Percentiles rank a stretch among this genome's conserved stretches.
Conservation (phyloP, 1,284 basidiomycete species). For the Amylostereum areolatum region DNA sequence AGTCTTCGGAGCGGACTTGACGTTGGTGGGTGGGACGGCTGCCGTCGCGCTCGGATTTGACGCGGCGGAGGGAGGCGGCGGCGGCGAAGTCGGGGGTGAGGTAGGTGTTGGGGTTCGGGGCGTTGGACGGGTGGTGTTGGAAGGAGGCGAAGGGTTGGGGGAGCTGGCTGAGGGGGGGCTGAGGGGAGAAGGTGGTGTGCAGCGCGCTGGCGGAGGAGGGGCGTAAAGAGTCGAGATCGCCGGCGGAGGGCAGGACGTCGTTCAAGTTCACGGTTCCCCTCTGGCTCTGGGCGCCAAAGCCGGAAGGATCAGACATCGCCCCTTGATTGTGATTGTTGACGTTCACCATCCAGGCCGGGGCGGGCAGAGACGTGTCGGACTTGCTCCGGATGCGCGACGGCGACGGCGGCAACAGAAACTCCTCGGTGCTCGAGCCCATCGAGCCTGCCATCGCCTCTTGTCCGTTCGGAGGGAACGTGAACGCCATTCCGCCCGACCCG, state of each 20-base stretch:
- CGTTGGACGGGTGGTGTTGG: conserved; percentile 8
- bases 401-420: conserved; percentile 25
- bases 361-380: conserved; percentile 54
- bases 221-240: conserved; percentile 17
- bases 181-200: conserved; percentile 23
- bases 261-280: conserved; percentile 38
- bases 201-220: conserved; percentile 24
- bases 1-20: conserved; percentile 43
- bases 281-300: conserved; percentile 8
- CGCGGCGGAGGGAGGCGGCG: conserved; percentile 20
- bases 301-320: conserved; percentile 7
- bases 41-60: conserved; percentile 45
- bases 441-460: background rate
- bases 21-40: conserved; percentile 21
- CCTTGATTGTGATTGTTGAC: conserved; percentile 25
- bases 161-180: conserved; percentile 14
- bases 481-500: conserved; percentile 14
- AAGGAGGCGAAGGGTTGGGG: conserved; percentile 15
- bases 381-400: conserved; percentile 48
- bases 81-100: conserved; percentile 41
- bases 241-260: conserved; percentile 36
- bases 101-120: conserved; percentile 26
- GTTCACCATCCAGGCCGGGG: conserved; percentile 44
- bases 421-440: conserved; percentile 7
- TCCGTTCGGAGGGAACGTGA: conserved; percentile 2